These are phyloP conservation scores for Odonthalia washingtoniensis DNA, from an alignment of 31 red algal species.

Conservation along the genomic window DNA sequence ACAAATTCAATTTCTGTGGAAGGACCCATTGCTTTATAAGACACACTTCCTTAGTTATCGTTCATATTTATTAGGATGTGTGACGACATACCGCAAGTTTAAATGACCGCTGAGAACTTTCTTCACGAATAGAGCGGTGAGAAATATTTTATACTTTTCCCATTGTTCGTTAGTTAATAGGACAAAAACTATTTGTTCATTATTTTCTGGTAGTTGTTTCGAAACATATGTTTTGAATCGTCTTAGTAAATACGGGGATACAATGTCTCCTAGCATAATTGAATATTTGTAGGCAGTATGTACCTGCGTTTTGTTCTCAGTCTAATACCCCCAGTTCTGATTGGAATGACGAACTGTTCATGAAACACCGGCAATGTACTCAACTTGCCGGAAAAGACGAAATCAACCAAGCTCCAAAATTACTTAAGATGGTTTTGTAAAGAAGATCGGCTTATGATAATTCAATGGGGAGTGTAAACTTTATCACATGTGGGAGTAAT, in stretches of 20 bases:
- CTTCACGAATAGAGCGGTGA: slow-evolving; percentile 76
- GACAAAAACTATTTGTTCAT: too few species aligned
- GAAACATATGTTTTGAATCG: slow-evolving; percentile 95
- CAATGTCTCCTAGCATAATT: slow-evolving; percentile 80
- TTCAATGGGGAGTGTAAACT: slow-evolving; percentile 92
- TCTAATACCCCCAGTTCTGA: slow-evolving; percentile 95
- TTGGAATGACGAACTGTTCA: slow-evolving; percentile 92
- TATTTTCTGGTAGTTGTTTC: too few species aligned
- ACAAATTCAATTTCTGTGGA: too few species aligned
- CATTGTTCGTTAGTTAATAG: slow-evolving; percentile 80
- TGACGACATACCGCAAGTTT: slow-evolving; percentile 90
- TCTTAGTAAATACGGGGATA: slow-evolving; percentile 94
- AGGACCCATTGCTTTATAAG: too few species aligned
- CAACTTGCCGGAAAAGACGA: slow-evolving; percentile 95
- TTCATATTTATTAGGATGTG: slow-evolving; percentile 71
- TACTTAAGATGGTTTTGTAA: slow-evolving; percentile 97
- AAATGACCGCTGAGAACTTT: slow-evolving; percentile 80
- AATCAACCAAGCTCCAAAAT: slow-evolving; percentile 98
- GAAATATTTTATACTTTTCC: slow-evolving; percentile 81
- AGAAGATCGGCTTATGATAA: slow-evolving; percentile 93
- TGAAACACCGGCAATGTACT: slow-evolving; percentile 97
- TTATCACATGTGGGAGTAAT: slow-evolving; percentile 90
- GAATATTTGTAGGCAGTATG: slow-evolving; percentile 99
- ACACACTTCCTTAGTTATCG: slow-evolving; percentile 55
- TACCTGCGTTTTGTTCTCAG: slow-evolving; percentile 88